phyloP scores from a whole-genome alignment of 768 basidiomycete species.

The Trametes sanguinea region DNA sequence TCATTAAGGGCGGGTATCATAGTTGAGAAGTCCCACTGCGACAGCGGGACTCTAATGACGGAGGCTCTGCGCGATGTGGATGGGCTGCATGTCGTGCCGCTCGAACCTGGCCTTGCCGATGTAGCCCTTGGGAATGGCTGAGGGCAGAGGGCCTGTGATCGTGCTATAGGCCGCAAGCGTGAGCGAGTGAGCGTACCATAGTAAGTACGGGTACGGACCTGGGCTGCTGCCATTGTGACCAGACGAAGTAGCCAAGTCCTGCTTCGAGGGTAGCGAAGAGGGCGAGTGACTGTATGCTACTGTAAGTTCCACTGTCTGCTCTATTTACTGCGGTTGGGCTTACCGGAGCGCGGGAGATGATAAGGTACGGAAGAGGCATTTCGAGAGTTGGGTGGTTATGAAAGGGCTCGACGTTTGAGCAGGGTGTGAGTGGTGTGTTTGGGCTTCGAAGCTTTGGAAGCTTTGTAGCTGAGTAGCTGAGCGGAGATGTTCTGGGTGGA shows the following conservation, averaged over 20 bases:
- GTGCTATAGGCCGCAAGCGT: neutral
- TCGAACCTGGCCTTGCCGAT: conserved; percentile 23
- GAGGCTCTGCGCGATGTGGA: conserved; percentile 15
- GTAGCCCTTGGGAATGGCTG: conserved; percentile 26
- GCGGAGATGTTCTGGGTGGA: conserved; percentile 19
- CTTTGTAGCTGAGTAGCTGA: conserved; percentile 4
- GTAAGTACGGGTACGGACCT: conserved; percentile 20
- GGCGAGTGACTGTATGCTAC: conserved; percentile 24
- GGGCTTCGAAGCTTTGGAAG: conserved; percentile 1
- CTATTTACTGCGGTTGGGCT: neutral
- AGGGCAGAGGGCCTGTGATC: conserved; percentile 22
- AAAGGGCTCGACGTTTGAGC: conserved; percentile 1
- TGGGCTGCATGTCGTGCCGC: conserved; percentile 15
- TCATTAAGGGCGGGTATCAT: conserved; percentile 21
- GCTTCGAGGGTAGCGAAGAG: conserved; percentile 30
- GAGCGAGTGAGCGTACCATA: neutral
- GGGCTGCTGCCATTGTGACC: conserved; percentile 27
- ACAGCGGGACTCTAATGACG: conserved; percentile 11
- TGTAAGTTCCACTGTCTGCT: neutral
- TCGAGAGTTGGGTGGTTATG: neutral
- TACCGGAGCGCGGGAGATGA: conserved; percentile 28
- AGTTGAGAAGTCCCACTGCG: conserved; percentile 13
- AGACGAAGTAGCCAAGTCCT: conserved; percentile 28
- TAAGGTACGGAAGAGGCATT: conserved; percentile 17
- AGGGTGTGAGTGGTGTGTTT: conserved; percentile 2